Percentiles rank a stretch among this genome's conserved stretches.
These are phyloP conservation scores for Epichloe typhina DNA, from an alignment of 2,329 filamentous ascomycete genomes.

Conservation along the genomic window DNA sequence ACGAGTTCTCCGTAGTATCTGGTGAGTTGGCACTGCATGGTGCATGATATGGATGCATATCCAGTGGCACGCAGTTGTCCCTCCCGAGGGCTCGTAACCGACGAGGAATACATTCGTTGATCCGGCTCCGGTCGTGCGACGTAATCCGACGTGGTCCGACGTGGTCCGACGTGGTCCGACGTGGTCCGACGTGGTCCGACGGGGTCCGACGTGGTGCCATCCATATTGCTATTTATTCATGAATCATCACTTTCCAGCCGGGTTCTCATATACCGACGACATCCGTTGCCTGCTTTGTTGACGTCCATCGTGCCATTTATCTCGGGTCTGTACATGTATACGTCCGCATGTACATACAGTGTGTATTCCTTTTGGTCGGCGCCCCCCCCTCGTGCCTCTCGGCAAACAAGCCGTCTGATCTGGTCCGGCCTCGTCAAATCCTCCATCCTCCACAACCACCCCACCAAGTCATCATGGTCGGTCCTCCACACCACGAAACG, in stretches of 20 bases:
- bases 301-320: too few species aligned
- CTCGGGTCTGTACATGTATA: too few species aligned
- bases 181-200: not conserved
- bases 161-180: not conserved
- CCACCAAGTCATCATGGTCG: constrained; percentile 3
- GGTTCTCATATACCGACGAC: too few species aligned
- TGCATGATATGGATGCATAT: constrained; percentile 5
- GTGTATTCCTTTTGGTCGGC: too few species aligned
- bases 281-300: too few species aligned
- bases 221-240: too few species aligned
- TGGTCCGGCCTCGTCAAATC: not conserved
- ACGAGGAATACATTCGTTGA: not conserved
- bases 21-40: constrained; percentile 13
- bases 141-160: not conserved
- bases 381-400: too few species aligned
- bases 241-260: too few species aligned
- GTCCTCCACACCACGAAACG: constrained; percentile 11
- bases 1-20: not conserved
- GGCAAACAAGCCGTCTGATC: too few species aligned
- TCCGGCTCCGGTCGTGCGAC: not conserved
- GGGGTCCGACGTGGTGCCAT: not conserved
- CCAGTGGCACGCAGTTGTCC: not conserved
- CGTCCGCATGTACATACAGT: too few species aligned
- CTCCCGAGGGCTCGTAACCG: not conserved
- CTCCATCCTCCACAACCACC: not conserved